phyloP scores from a whole-genome alignment of 768 basidiomycete species.

The Serendipita sp. region DNA sequence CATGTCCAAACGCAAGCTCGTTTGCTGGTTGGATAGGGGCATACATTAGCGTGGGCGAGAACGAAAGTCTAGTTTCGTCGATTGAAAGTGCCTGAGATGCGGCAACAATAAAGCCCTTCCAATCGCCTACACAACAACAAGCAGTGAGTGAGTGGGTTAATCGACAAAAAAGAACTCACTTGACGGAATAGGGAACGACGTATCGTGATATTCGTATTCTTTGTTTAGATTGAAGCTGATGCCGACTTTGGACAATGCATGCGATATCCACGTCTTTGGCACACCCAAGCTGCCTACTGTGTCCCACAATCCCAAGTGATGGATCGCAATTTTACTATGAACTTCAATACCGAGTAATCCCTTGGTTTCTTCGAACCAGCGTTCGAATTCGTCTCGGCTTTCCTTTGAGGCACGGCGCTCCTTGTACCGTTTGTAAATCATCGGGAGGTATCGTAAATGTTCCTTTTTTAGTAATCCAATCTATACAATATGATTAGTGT shows the following conservation, averaged over 20 bases:
- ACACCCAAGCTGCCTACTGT: too few species aligned
- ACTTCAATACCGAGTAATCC: neutral
- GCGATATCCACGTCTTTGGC: too few species aligned
- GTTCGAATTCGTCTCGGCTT: neutral
- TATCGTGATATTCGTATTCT: too few species aligned
- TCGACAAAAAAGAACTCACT: neutral
- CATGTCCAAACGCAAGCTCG: neutral
- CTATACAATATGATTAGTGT: neutral
- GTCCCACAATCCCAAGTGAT: too few species aligned
- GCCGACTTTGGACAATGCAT: too few species aligned
- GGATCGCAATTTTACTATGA: neutral
- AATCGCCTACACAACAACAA: too few species aligned
- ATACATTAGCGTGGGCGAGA: constrained; percentile 15
- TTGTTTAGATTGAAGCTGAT: neutral
- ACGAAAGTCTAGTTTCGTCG: too few species aligned
- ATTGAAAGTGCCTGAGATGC: too few species aligned
- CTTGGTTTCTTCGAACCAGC: neutral
- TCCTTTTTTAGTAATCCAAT: neutral
- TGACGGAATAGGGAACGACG: neutral
- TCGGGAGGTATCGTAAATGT: neutral
- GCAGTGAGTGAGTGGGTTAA: too few species aligned
- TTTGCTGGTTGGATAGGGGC: neutral
- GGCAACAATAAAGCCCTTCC: neutral
- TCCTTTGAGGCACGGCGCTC: neutral
- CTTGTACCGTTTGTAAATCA: neutral